A percentile compares a stretch with the other conserved stretches of the same genome.
Conservation (phyloP, 2,329 filamentous ascomycete species). For the Chaetomium globosum region DNA sequence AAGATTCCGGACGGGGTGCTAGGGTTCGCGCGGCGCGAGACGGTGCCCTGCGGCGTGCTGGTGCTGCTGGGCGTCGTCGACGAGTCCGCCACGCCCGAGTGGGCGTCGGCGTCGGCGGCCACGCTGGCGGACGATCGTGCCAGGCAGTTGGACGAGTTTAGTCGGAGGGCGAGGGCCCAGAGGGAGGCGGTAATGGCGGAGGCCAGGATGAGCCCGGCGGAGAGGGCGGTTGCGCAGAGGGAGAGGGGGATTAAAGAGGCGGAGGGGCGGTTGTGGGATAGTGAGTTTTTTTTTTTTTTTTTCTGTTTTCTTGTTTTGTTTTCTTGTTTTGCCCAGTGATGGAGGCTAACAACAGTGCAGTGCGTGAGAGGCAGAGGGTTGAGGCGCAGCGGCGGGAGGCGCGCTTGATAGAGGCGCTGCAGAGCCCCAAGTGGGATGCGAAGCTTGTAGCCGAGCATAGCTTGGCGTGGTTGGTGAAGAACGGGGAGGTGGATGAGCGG, state of each 20-base stretch:
- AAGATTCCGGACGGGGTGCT: conserved; percentile 58
- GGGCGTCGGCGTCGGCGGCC: conserved; percentile 49
- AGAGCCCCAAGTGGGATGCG: conserved; percentile 57
- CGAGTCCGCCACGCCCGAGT: conserved; percentile 57
- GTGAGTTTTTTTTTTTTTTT: conserved; percentile 41
- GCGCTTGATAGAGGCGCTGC: conserved; percentile 54
- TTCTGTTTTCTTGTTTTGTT: background rate
- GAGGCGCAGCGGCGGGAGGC: conserved; percentile 50
- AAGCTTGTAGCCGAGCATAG: conserved; percentile 50
- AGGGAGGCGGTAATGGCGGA: conserved; percentile 50
- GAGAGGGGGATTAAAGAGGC: conserved; percentile 49
- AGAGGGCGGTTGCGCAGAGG: conserved; percentile 47
- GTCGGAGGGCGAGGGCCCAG: conserved; percentile 46
- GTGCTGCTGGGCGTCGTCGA: conserved; percentile 57
- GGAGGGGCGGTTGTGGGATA: conserved; percentile 51
- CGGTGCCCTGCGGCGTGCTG: conserved; percentile 61
- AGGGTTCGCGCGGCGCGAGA: conserved; percentile 53
- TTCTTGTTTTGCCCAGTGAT: background rate
- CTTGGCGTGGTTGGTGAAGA: conserved; percentile 50
- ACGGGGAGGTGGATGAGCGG: conserved; percentile 29
- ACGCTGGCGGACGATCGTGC: conserved; percentile 43
- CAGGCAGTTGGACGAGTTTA: conserved; percentile 44
- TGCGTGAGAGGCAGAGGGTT: conserved; percentile 47
- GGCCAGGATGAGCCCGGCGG: conserved; percentile 46
- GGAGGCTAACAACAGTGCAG: conserved; percentile 39